Evolutionary conservation across 2,329 filamentous ascomycete species (phyloP).

Genomic region (Fusarium proliferatum): DNA sequence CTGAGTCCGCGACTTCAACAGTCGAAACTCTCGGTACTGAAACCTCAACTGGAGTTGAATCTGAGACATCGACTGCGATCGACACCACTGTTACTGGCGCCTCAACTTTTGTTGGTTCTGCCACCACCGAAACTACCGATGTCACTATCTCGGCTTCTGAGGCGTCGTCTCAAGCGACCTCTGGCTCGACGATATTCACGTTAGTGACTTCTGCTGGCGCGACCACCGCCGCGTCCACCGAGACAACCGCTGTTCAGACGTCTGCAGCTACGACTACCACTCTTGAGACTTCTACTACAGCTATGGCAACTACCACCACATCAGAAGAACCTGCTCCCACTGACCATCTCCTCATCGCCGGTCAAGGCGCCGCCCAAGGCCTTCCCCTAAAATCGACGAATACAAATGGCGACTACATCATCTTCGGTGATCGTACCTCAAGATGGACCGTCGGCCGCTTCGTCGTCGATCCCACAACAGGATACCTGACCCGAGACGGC

Average conservation of each 20-base stretch:
- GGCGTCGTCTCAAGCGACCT: neutral
- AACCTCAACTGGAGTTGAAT: neutral
- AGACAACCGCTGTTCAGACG: neutral
- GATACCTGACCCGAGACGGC: neutral
- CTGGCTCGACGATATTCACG: neutral
- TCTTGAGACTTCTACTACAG: neutral
- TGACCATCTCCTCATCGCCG: neutral
- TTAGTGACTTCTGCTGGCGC: neutral
- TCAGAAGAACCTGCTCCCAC: neutral
- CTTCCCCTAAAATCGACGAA: neutral
- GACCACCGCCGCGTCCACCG: neutral
- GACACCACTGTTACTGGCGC: neutral
- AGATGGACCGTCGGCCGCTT: neutral
- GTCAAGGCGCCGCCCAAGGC: neutral
- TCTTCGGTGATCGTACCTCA: neutral
- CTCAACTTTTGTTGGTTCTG: neutral
- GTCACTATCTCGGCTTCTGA: neutral
- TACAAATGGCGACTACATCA: accelerated
- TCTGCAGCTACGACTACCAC: neutral
- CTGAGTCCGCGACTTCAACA: neutral
- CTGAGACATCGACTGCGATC: neutral
- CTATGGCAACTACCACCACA: neutral
- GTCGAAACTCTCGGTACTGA: neutral
- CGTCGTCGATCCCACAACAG: neutral
- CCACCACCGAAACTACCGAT: neutral